These are phyloP conservation scores for Gossypium ekmanianum DNA, from an alignment of 345 rosid genomes.

Conservation along the genomic window DNA sequence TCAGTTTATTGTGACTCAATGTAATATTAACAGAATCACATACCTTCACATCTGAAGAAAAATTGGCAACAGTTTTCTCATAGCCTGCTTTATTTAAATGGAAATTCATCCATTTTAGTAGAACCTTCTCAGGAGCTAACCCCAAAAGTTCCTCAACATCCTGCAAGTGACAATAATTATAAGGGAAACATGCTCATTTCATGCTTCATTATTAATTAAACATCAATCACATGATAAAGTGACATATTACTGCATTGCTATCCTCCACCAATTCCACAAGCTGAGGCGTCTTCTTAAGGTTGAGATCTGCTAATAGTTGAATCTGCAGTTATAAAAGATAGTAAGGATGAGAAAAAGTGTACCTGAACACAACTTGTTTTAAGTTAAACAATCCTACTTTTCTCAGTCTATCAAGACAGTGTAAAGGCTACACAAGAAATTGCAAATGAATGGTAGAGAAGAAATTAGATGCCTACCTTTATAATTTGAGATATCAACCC, in stretches of 20 bases:
- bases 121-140: constrained; percentile 83
- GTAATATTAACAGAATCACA: constrained; percentile 12
- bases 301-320: constrained; percentile 85
- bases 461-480: constrained; percentile 49
- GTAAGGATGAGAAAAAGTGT: not conserved
- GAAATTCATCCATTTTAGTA: constrained; percentile 89
- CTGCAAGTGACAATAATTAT: constrained; percentile 34
- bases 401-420: not conserved
- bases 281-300: constrained; percentile 92
- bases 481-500: constrained; percentile 93
- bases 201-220: not conserved
- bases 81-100: constrained; percentile 88
- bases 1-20: not conserved
- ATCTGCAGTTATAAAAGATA: constrained; percentile 40
- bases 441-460: not conserved
- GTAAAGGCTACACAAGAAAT: not conserved
- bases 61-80: constrained; percentile 71
- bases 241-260: constrained; percentile 38
- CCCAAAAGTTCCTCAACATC: constrained; percentile 89
- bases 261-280: constrained; percentile 89
- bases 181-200: not conserved
- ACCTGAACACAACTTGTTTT: not conserved
- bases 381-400: not conserved
- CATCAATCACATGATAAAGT: constrained; percentile 10
- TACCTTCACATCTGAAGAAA: constrained; percentile 88